phyloP scores from a whole-genome alignment of 306 rosid species.

The Vicia faba region DNA sequence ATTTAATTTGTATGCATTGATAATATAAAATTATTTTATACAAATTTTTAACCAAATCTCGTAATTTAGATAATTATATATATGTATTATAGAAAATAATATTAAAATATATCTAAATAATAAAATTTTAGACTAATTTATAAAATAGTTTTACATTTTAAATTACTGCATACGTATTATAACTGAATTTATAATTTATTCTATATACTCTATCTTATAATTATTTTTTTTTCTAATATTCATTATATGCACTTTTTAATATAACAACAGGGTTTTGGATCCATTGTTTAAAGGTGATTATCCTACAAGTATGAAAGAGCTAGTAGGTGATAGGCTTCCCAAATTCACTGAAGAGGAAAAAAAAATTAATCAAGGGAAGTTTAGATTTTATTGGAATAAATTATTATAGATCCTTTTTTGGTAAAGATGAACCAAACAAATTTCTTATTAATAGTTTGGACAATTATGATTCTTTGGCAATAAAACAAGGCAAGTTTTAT shows the following conservation, averaged over 20 bases:
- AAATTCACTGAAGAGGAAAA: constrained; percentile 29
- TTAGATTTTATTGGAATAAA: constrained; percentile 41
- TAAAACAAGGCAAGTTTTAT: constrained; percentile 1
- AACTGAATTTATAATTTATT: too few relatives aligned
- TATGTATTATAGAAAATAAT: too few relatives aligned
- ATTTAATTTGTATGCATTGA: too few relatives aligned
- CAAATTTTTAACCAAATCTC: too few relatives aligned
- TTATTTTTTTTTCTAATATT: too few relatives aligned
- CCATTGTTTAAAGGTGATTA: constrained; percentile 39
- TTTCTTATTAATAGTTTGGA: not conserved
- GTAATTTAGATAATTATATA: too few relatives aligned
- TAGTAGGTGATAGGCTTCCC: constrained; percentile 44
- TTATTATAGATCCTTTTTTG: constrained; percentile 41
- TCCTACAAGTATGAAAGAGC: constrained; percentile 31
- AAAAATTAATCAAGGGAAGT: constrained; percentile 29
- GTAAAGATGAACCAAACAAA: constrained; percentile 12
- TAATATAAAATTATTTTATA: too few relatives aligned
- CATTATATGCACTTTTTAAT: not conserved
- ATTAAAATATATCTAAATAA: not conserved
- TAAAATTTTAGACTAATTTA: too few relatives aligned
- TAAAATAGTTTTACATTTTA: too few relatives aligned
- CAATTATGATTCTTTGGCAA: constrained; percentile 6
- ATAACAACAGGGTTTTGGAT: constrained; percentile 30
- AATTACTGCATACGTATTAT: too few relatives aligned
- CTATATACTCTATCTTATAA: too few relatives aligned